phyloP scores from a whole-genome alignment of 805 yeast species.

The Clavispora asparagi region DNA sequence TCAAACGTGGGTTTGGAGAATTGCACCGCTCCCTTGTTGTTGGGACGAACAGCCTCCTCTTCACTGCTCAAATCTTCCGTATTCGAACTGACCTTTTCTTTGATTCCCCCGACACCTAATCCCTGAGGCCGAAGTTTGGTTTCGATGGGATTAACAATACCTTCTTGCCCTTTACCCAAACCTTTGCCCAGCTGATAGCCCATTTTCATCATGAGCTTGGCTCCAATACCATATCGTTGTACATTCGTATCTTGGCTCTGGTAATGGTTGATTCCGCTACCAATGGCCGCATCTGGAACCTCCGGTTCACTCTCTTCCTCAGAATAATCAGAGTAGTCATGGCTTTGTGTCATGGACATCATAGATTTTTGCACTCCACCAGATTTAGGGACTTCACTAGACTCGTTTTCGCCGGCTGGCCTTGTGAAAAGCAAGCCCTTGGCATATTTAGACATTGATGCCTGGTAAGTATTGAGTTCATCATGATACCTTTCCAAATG shows the following conservation, averaged over 20 bases:
- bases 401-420: not conserved
- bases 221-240: conserved; percentile 75
- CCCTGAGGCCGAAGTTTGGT: conserved; percentile 62
- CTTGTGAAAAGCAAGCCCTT: conserved; percentile 1
- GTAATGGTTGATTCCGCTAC: not conserved
- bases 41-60: conserved; percentile 6
- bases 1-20: conserved; percentile 15
- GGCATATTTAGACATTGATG: not conserved
- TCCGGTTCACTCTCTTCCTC: not conserved
- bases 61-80: conserved; percentile 15
- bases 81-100: conserved; percentile 24
- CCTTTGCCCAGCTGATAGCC: conserved; percentile 85
- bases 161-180: conserved; percentile 67
- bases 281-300: not conserved
- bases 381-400: not conserved
- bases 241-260: conserved; percentile 1
- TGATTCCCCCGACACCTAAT: conserved; percentile 67
- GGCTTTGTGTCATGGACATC: not conserved
- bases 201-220: conserved; percentile 71
- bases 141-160: conserved; percentile 78
- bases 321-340: conserved; percentile 1
- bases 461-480: not conserved
- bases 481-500: not conserved
- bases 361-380: not conserved
- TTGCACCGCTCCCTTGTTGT: not conserved